Evolutionary conservation across 495 filamentous ascomycete genomes (phyloP).

Genomic region (Penicillium fimorum): DNA sequence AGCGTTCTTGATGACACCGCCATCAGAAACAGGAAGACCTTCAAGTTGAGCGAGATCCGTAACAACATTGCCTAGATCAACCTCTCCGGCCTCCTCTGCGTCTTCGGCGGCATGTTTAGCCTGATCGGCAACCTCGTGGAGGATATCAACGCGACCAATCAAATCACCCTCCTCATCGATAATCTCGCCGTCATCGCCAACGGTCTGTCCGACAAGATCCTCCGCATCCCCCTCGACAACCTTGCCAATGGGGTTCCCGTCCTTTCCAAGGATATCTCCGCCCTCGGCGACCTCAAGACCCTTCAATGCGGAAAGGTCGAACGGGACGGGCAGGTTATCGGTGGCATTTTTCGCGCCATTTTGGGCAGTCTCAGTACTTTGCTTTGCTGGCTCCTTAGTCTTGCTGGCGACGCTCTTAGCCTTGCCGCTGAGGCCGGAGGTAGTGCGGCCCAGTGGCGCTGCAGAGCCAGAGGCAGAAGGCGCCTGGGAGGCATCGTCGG

Average conservation of each 20-base stretch:
- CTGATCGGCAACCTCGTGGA: constrained; percentile 35
- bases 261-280: constrained; percentile 40
- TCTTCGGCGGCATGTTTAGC: constrained; percentile 21
- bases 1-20: constrained; percentile 54
- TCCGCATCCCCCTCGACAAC: constrained; percentile 44
- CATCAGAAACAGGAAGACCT: constrained; percentile 55
- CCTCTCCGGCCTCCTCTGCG: constrained; percentile 14
- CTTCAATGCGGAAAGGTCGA: constrained; percentile 66
- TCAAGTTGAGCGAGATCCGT: constrained; percentile 46
- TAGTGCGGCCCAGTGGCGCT: constrained; percentile 22
- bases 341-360: constrained; percentile 28
- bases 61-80: constrained; percentile 17
- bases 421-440: constrained; percentile 19
- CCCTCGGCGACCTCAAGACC: constrained; percentile 58
- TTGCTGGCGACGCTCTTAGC: constrained; percentile 22
- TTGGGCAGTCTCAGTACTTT: constrained; percentile 27
- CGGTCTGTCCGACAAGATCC: constrained; percentile 45
- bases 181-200: constrained; percentile 56
- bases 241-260: constrained; percentile 39
- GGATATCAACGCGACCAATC: constrained; percentile 45
- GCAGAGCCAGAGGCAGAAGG: constrained; percentile 27
- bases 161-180: constrained; percentile 50
- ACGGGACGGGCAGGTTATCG: constrained; percentile 27
- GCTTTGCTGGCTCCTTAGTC: constrained; percentile 23
- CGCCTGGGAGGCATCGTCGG: constrained; percentile 29